phyloP scores from a whole-genome alignment of 306 rosid genomes.

The Cicer arietinum region DNA sequence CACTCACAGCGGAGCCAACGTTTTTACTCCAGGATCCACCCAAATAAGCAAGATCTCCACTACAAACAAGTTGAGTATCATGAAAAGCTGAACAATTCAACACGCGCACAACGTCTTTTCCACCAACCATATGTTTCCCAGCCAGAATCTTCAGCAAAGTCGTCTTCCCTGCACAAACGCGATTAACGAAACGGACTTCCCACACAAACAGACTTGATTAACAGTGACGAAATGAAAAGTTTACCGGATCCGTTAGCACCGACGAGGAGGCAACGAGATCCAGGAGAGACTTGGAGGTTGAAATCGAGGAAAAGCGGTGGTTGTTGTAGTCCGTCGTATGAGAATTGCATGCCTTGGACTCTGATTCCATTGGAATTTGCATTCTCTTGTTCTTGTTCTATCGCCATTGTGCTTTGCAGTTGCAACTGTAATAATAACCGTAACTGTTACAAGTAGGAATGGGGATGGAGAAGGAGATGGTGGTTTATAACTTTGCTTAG shows the following conservation, averaged over 20 bases:
- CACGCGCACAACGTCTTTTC: slow-evolving; percentile 90
- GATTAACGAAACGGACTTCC: neutral
- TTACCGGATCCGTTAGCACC: slow-evolving; percentile 98
- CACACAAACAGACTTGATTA: neutral
- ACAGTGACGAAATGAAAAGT: neutral
- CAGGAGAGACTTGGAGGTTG: slow-evolving; percentile 67
- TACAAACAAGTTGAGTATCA: slow-evolving; percentile 82
- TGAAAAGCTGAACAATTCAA: slow-evolving; percentile 85
- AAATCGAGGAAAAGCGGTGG: slow-evolving; percentile 77
- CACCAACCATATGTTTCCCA: slow-evolving; percentile 97
- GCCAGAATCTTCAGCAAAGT: slow-evolving; percentile 85
- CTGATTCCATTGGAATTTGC: slow-evolving; percentile 52
- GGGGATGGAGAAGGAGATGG: neutral
- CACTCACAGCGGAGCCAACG: slow-evolving; percentile 87
- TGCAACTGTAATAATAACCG: neutral
- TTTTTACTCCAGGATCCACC: slow-evolving; percentile 96
- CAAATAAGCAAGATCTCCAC: slow-evolving; percentile 90
- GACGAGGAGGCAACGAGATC: slow-evolving; percentile 93
- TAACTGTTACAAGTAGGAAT: neutral
- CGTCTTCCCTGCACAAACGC: slow-evolving; percentile 74
- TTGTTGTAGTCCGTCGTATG: slow-evolving; percentile 51
- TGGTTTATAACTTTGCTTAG: neutral
- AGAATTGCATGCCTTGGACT: slow-evolving; percentile 79
- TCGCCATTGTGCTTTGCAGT: slow-evolving; percentile 54
- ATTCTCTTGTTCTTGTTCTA: slow-evolving; percentile 1